Evolutionary conservation across 2,329 filamentous ascomycete genomes (phyloP), one percentile per base, ranked within the genome.

Genomic region (Pseudogymnoascus destructans): DNA sequence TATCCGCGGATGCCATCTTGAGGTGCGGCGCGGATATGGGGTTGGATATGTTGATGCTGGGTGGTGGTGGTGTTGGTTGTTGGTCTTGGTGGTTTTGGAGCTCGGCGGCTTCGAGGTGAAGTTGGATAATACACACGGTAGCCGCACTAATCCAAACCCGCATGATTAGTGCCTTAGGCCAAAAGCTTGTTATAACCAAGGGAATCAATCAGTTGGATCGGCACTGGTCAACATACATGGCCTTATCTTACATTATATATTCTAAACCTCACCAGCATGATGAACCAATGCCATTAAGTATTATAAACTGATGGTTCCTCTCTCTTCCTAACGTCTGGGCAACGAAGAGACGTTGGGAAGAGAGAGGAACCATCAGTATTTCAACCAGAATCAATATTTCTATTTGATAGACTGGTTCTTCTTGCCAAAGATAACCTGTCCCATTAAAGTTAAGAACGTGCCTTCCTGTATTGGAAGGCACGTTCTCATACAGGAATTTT

Each of bases 1-100:
- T 68, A 64, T 83, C 81, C 65, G 74, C 72, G 58, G 78, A 70
- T 64, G 82, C 77, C 82, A 86, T 86, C 60, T 61, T 71, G 54
- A 17, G 54, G 13, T 56, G 35, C 4, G 57, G 10, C 23, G 49
- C 57, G 42, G 42, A 52, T 52, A 25, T 5, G 23, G 13, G 42
- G 9, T 52, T 27, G 42, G 46, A 19, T 52, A 4, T 30, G 46
- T n/a, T 1, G 46, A 25, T 52, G 42, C 23, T 30, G n/a, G 42
- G 10, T 52, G 46, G 25, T 42, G 23, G 27, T 30, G 27, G 27
- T 30, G 42, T 49, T 49, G 42, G 13, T 19, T 25, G 46, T 27
- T 40, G n/a, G 42, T 27, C 21, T 40, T 40, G 9, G 6, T 52
- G 46, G 8, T 3, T 7, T 17, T 15, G 30, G 17, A 33, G 49